A percentile compares a stretch with the other conserved stretches of the same genome.
These are phyloP conservation scores for Volvariella surrecta DNA, from an alignment of 1,284 basidiomycete genomes.

Conservation along the genomic window DNA sequence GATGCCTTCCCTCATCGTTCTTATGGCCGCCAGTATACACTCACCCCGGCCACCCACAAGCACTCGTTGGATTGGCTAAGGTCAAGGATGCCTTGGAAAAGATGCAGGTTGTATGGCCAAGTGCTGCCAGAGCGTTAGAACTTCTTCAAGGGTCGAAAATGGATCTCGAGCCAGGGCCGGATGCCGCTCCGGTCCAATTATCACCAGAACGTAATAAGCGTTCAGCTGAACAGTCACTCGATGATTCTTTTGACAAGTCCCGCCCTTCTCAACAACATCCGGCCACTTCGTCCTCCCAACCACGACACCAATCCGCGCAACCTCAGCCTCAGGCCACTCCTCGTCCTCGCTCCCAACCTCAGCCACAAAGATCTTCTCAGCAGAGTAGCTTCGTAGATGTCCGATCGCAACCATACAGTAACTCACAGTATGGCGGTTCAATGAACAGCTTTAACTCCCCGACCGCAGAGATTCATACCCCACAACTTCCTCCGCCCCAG, in stretches of 20 bases:
- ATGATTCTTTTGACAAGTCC: constrained; percentile 17
- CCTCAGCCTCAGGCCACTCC: too few species aligned
- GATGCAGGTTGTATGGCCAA: constrained; percentile 73
- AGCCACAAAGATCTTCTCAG: neutral
- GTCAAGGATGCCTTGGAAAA: constrained; percentile 63
- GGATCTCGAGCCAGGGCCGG: constrained; percentile 22
- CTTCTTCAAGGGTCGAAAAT: constrained; percentile 61
- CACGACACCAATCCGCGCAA: too few species aligned
- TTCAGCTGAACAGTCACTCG: constrained; percentile 25
- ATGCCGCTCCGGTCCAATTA: constrained; percentile 11
- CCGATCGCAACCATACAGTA: neutral
- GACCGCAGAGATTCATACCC: constrained; percentile 12
- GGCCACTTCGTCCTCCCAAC: constrained; percentile 6
- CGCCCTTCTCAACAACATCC: constrained; percentile 6
- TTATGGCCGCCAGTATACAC: constrained; percentile 41
- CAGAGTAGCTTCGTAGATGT: neutral
- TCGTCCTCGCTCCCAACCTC: too few species aligned
- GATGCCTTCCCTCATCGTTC: too few species aligned
- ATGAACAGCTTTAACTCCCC: constrained; percentile 2
- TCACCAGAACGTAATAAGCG: constrained; percentile 27
- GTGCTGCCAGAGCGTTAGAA: constrained; percentile 65
- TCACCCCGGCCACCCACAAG: constrained; percentile 61
- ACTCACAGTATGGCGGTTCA: too few species aligned
- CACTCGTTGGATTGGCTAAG: constrained; percentile 50
- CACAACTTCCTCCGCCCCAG: neutral